Percentiles rank a stretch among this genome's conserved stretches.
phyloP scores from a whole-genome alignment of 768 basidiomycete genomes.

The Mycena olivaceomarginata region DNA sequence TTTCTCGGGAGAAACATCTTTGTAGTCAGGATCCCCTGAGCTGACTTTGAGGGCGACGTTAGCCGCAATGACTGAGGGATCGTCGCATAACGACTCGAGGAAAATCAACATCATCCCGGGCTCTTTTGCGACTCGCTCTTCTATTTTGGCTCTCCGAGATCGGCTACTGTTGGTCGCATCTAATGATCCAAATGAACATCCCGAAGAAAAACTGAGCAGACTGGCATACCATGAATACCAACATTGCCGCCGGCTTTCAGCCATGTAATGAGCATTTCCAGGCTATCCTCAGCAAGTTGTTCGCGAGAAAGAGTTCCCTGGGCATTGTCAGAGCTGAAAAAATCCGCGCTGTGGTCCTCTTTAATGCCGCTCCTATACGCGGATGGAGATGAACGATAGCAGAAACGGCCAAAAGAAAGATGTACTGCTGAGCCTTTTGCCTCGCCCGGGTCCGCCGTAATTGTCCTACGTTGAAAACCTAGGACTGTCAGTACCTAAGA shows the following conservation, averaged over 20 bases:
- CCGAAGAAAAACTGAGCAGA: neutral
- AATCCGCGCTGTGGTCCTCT: constrained; percentile 93
- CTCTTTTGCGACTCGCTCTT: constrained; percentile 89
- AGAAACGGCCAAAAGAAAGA: constrained; percentile 20
- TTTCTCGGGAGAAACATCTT: constrained; percentile 87
- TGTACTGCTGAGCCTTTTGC: constrained; percentile 85
- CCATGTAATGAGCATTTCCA: constrained; percentile 97
- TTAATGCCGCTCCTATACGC: constrained; percentile 82
- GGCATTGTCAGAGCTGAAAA: constrained; percentile 91
- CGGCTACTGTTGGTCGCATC: constrained; percentile 97
- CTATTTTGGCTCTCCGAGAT: constrained; percentile 86
- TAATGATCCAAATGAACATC: constrained; percentile 52
- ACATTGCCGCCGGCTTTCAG: constrained; percentile 97
- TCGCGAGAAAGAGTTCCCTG: constrained; percentile 88
- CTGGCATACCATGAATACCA: constrained; percentile 90
- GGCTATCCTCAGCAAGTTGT: constrained; percentile 89
- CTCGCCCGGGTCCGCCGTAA: constrained; percentile 90
- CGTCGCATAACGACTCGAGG: constrained; percentile 95
- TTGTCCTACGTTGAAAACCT: constrained; percentile 99
- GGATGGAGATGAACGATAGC: constrained; percentile 24
- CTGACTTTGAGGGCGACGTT: constrained; percentile 97
- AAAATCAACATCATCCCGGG: constrained; percentile 93
- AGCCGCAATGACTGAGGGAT: constrained; percentile 94
- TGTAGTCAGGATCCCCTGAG: constrained; percentile 98
- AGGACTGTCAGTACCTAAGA: constrained; percentile 4